These are phyloP conservation scores for Suillus brevipes DNA, from an alignment of 768 basidiomycete species.

Conservation along the genomic window DNA sequence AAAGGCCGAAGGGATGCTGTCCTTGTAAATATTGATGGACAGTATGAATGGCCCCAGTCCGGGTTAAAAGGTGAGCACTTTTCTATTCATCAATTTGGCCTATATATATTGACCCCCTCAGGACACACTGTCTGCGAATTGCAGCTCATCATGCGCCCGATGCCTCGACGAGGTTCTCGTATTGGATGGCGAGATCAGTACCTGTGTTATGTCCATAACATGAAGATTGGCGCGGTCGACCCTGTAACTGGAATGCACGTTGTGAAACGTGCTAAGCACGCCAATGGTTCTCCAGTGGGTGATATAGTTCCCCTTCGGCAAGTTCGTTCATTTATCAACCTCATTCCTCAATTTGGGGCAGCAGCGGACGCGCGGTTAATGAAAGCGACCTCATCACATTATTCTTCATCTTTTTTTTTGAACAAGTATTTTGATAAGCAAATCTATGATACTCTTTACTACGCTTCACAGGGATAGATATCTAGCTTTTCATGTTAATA, in stretches of 20 bases:
- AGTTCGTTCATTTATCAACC: slow-evolving; percentile 16
- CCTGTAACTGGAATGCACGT: slow-evolving; percentile 21
- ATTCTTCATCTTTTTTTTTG: neutral
- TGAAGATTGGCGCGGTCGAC: slow-evolving; percentile 22
- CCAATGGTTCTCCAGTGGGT: slow-evolving; percentile 20
- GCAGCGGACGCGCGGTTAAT: slow-evolving; percentile 25
- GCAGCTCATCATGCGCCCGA: slow-evolving; percentile 18
- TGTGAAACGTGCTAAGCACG: slow-evolving; percentile 19
- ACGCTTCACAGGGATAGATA: too few relatives aligned
- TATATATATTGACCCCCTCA: neutral
- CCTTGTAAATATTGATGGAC: slow-evolving; percentile 19
- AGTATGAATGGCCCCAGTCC: slow-evolving; percentile 17
- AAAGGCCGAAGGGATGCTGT: slow-evolving; percentile 23
- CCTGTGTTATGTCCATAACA: slow-evolving; percentile 27
- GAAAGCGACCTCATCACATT: neutral
- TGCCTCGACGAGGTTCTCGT: neutral
- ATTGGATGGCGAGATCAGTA: slow-evolving; percentile 11
- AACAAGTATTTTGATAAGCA: too few relatives aligned
- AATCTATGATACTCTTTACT: too few relatives aligned
- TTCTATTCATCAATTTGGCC: neutral
- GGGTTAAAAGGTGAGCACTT: slow-evolving; percentile 14
- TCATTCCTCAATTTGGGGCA: slow-evolving; percentile 29
- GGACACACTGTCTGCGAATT: slow-evolving; percentile 18
- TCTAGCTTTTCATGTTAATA: too few relatives aligned
- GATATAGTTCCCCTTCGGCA: slow-evolving; percentile 23